Evolutionary conservation across 2,329 filamentous ascomycete species (phyloP).

Genomic region (Magnaporthiopsis rhizophila): DNA sequence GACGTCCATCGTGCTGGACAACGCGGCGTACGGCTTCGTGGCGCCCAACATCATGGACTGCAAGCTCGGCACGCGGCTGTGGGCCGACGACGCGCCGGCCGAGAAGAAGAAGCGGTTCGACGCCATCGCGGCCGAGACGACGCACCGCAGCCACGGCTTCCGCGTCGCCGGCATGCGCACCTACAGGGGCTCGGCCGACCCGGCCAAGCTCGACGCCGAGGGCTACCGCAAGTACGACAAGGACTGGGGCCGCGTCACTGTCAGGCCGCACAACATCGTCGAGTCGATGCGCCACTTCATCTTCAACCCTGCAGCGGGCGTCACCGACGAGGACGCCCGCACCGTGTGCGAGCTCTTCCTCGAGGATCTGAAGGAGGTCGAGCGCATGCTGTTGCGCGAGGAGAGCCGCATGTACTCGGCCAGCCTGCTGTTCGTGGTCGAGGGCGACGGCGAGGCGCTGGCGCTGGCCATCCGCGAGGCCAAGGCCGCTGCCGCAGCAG

Average conservation of each 20-base stretch:
- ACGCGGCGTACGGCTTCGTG: constrained; percentile 71
- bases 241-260: constrained; percentile 47
- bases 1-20: constrained; percentile 75
- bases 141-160: constrained; percentile 52
- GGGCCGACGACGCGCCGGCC: constrained; percentile 63
- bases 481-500: constrained; percentile 27
- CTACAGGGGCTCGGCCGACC: constrained; percentile 47
- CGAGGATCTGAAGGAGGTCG: constrained; percentile 42
- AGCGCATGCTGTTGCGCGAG: constrained; percentile 43
- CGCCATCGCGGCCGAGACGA: constrained; percentile 50
- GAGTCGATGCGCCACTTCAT: constrained; percentile 49
- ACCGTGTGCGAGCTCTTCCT: constrained; percentile 47
- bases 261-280: constrained; percentile 46
- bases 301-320: constrained; percentile 49
- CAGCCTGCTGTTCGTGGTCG: constrained; percentile 55
- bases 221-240: constrained; percentile 55
- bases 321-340: constrained; percentile 49
- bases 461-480: constrained; percentile 45
- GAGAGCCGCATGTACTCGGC: constrained; percentile 58
- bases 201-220: constrained; percentile 39
- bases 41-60: constrained; percentile 87
- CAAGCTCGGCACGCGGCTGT: constrained; percentile 80
- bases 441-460: constrained; percentile 52
- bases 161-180: constrained; percentile 59
- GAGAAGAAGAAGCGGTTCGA: constrained; percentile 55